Conservation (phyloP, 306 rosid genomes). For the Potentilla sterilis region DNA sequence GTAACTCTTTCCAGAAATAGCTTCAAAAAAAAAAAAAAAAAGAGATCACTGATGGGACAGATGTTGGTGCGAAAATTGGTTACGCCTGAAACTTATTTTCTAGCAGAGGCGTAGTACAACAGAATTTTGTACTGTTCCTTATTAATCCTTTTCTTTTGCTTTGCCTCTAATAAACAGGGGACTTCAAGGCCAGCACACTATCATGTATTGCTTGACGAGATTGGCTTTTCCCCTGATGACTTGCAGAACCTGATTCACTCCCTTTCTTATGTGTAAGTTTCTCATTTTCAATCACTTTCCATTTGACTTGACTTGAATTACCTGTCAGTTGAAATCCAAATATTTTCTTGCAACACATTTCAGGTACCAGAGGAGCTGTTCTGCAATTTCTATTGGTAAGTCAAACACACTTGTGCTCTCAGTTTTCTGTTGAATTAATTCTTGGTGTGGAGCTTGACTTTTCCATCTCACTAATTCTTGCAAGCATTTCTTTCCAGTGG, state of each 20-base stretch:
- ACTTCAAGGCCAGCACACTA: slow-evolving; percentile 90
- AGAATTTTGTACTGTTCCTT: not conserved
- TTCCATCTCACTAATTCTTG: not conserved
- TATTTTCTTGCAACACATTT: slow-evolving; percentile 14
- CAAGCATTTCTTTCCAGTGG: slow-evolving; percentile 45
- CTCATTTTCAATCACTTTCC: slow-evolving; percentile 19
- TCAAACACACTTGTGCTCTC: not conserved
- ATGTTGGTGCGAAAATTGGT: not conserved
- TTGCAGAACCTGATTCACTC: slow-evolving; percentile 74
- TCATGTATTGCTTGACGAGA: slow-evolving; percentile 84
- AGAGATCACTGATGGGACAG: not conserved
- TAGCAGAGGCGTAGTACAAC: not conserved
- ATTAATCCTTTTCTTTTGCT: slow-evolving; percentile 10
- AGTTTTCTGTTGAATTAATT: not conserved
- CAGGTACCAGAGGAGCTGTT: slow-evolving; percentile 92
- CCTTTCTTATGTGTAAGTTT: slow-evolving; percentile 71
- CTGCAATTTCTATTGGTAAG: slow-evolving; percentile 75
- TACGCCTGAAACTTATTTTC: not conserved
- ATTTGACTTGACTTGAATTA: not conserved
- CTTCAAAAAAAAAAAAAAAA: not conserved
- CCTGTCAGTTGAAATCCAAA: not conserved
- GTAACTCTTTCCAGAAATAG: not conserved
- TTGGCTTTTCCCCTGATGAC: slow-evolving; percentile 77
- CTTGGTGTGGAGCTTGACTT: not conserved
- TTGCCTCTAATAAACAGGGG: slow-evolving; percentile 49